Evolutionary conservation across 805 yeast genomes (phyloP), one percentile per base, ranked within the genome.

Genomic region (Cyberlindnera americana): DNA sequence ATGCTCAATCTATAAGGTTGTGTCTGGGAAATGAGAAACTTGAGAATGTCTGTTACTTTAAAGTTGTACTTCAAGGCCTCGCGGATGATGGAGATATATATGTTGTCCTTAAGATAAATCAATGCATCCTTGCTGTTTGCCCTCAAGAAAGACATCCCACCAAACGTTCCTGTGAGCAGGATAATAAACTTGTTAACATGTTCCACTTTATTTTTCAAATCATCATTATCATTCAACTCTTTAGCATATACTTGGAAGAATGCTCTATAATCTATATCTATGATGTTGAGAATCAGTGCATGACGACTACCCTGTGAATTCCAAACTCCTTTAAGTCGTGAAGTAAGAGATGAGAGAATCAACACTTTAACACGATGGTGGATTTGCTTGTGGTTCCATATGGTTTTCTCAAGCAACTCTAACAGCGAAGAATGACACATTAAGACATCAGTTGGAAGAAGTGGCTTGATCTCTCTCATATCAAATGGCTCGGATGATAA

Each of bases 81-180:
- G 5, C 15, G 10, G 8, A 48, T n/a, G 8, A 49, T 23, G 6
- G 27, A 19, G 16, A 43, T 23, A 32, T 47, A 49, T 25, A 49
- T 42, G 38, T 46, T 46, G 9, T 31, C 36, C 17, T 38, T 28
- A 4, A 38, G 14, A 22, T 36, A 37, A 6, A 11, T 29, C 29
- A 27, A 23, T 29, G 32, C 47, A 7, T 37, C 18, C 9, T 22
- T 35, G 14, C 28, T 38, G 15, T 18, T 30, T 11, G 25, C 10
- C 28, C 38, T 41, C 9, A 33, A 28, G 16, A 33, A 27, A 18
- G 41, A 41, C 22, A 16, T 13, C n/a, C 4, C 7, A 11, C 56
- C 54, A 33, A 54, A 48, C 13, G 45, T 47, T 2, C 49, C 35
- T 35, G 46, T 53, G 5, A 52, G 10, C 7, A 49, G 24, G 4